Evolutionary conservation across 495 filamentous ascomycete species (phyloP).

Genomic region (Lasiosphaeris hirsuta): DNA sequence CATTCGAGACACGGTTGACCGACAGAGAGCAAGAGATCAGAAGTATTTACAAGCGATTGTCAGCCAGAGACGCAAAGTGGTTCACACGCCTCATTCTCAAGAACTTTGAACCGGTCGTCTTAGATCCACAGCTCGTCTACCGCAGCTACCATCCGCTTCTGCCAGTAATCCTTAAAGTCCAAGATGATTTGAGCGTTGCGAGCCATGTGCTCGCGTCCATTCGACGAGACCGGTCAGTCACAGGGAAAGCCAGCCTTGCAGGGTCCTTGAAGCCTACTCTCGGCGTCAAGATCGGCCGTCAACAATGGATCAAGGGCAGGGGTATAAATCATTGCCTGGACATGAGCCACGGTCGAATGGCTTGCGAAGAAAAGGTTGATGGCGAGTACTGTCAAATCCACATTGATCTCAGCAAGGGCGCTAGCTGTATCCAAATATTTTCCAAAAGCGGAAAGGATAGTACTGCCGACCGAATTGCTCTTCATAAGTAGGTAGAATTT

Average conservation of each 20-base stretch:
- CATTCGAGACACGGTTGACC: conserved; percentile 24
- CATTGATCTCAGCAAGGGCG: conserved; percentile 59
- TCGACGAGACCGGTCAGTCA: conserved; percentile 20
- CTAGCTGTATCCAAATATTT: conserved; percentile 67
- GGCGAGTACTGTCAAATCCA: conserved; percentile 90
- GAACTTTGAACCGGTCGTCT: conserved; percentile 59
- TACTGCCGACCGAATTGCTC: conserved; percentile 60
- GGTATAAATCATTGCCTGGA: conserved; percentile 70
- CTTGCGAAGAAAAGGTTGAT: conserved; percentile 79
- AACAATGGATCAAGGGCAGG: conserved; percentile 68
- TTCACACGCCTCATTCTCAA: conserved; percentile 80
- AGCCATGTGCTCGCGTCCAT: conserved; percentile 27
- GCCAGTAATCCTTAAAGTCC: conserved; percentile 62
- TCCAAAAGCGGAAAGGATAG: conserved; percentile 91
- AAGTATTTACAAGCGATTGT: conserved; percentile 56
- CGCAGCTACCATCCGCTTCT: conserved; percentile 55
- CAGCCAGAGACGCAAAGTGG: conserved; percentile 81
- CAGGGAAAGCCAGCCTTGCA: conserved; percentile 18
- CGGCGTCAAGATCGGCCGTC: conserved; percentile 73
- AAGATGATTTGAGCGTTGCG: conserved; percentile 48
- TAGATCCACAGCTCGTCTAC: conserved; percentile 43
- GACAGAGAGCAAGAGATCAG: conserved; percentile 49
- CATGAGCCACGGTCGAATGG: conserved; percentile 61
- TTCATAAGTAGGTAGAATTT: conserved; percentile 50
- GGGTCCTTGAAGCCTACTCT: conserved; percentile 54